A percentile compares a stretch with the other conserved stretches of the same genome.
phyloP scores from a whole-genome alignment of 164 flowering plant species.

The Piper longum region DNA sequence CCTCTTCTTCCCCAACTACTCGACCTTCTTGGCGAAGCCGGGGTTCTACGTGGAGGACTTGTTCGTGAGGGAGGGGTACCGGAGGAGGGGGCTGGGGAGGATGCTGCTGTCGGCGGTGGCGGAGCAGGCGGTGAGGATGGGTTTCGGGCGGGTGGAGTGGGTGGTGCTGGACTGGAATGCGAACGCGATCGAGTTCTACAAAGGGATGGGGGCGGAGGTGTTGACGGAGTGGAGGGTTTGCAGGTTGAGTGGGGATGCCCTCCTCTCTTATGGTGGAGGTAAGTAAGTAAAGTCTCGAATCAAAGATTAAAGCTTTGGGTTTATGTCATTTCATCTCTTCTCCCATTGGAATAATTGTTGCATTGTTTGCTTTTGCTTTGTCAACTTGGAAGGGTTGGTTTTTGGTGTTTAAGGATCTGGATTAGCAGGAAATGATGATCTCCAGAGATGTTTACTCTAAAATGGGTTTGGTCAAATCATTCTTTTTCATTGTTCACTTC shows the following conservation, averaged over 20 bases:
- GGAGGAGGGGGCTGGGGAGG: slow-evolving; percentile 67
- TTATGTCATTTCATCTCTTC: too few species aligned
- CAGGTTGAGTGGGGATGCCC: slow-evolving; percentile 44
- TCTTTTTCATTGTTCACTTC: too few species aligned
- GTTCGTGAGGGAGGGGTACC: slow-evolving; percentile 64
- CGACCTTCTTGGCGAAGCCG: slow-evolving; percentile 61
- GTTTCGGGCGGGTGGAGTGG: slow-evolving; percentile 84
- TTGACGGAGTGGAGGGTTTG: slow-evolving; percentile 77
- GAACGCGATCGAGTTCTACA: slow-evolving; percentile 75
- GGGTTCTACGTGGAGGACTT: slow-evolving; percentile 82
- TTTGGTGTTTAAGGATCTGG: too few species aligned
- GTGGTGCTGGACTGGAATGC: slow-evolving; percentile 82
- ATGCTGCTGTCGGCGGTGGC: slow-evolving; percentile 69
- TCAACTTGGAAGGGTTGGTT: too few species aligned
- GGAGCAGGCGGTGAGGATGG: slow-evolving; percentile 64
- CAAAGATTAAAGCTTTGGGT: too few species aligned
- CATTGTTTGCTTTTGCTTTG: too few species aligned
- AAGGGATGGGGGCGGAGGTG: slow-evolving; percentile 80
- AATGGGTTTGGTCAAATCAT: too few species aligned
- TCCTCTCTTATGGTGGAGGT: slow-evolving; percentile 9
- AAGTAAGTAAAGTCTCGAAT: too few species aligned
- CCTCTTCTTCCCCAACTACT: slow-evolving; percentile 35
- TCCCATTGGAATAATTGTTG: too few species aligned
- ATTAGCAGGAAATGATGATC: too few species aligned
- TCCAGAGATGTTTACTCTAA: too few species aligned